Evolutionary conservation across 2,329 filamentous ascomycete species (phyloP).

Genomic region (Hypoxylon sp.): DNA sequence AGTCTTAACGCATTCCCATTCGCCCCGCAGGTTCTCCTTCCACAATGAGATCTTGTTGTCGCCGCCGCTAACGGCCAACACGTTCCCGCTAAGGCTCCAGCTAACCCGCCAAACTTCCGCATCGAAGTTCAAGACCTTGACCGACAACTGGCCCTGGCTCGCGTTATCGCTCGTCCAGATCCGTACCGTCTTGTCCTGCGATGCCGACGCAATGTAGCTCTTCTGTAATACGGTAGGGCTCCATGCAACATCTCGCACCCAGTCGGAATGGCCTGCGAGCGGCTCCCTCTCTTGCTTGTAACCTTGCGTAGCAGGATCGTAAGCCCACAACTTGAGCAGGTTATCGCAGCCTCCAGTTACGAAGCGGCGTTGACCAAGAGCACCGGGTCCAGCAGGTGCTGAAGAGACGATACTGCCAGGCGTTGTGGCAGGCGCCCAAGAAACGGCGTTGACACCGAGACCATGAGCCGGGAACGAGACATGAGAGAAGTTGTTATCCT

Average conservation of each 20-base stretch:
- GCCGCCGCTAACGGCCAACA: conserved; percentile 90
- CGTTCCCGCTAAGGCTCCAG: conserved; percentile 98
- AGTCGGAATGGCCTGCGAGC: conserved; percentile 89
- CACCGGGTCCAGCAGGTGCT: conserved; percentile 68
- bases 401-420: conserved; percentile 89
- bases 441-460: conserved; percentile 94
- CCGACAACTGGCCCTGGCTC: conserved; percentile 81
- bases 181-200: conserved; percentile 95
- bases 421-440: conserved; percentile 89
- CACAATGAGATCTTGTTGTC: conserved; percentile 98
- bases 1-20: conserved; percentile 97
- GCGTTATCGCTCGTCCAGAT: conserved; percentile 90
- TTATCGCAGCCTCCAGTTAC: conserved; percentile 97
- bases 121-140: conserved; percentile 89
- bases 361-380: conserved; percentile 81
- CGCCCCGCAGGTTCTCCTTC: conserved; percentile 97
- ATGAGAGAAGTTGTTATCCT: conserved; percentile 93
- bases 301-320: conserved; percentile 72
- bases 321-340: conserved; percentile 92
- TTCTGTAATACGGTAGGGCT: conserved; percentile 94
- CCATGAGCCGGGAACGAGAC: conserved; percentile 92
- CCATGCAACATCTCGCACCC: conserved; percentile 98
- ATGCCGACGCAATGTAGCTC: conserved; percentile 95
- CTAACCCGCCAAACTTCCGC: conserved; percentile 94
- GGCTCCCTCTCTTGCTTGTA: conserved; percentile 75